phyloP scores from a whole-genome alignment of 768 basidiomycete species.

The Obba rivulosa region DNA sequence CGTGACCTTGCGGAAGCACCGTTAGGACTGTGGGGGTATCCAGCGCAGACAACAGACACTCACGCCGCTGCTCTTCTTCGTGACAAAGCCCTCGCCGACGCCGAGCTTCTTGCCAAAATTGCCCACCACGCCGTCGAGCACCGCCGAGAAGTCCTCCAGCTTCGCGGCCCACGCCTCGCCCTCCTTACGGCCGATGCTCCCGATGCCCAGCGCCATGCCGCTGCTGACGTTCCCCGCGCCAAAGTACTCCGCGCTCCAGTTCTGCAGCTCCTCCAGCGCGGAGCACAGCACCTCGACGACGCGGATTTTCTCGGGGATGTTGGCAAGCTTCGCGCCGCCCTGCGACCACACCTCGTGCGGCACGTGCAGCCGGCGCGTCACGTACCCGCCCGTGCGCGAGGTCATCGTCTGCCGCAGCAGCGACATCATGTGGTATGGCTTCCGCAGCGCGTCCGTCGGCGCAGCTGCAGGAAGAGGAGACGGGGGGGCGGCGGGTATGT shows the following conservation, averaged over 20 bases:
- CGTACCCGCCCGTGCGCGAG: constrained; percentile 77
- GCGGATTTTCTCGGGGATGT: constrained; percentile 79
- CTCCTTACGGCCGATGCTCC: constrained; percentile 70
- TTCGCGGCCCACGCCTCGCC: constrained; percentile 73
- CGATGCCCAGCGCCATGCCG: constrained; percentile 69
- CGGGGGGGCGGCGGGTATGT: constrained; percentile 66
- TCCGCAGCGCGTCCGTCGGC: constrained; percentile 67
- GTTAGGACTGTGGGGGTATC: background rate
- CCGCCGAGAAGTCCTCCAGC: constrained; percentile 73
- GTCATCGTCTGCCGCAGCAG: constrained; percentile 76
- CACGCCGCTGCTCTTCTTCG: constrained; percentile 68
- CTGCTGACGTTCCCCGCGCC: constrained; percentile 76
- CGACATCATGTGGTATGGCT: constrained; percentile 90
- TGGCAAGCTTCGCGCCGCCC: constrained; percentile 79
- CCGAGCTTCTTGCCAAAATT: constrained; percentile 87
- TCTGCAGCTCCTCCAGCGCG: constrained; percentile 75
- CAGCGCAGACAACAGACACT: constrained; percentile 17
- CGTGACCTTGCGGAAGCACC: constrained; percentile 32
- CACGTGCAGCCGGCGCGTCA: constrained; percentile 81
- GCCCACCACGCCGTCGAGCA: constrained; percentile 75
- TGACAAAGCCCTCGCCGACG: constrained; percentile 81
- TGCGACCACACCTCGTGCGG: constrained; percentile 90
- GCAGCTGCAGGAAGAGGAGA: constrained; percentile 73
- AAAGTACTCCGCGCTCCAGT: constrained; percentile 65
- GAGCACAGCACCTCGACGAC: constrained; percentile 75